Base-by-base conservation (phyloP, 2,329 filamentous ascomycete species). In the Colletotrichum gigasporum region DNA sequence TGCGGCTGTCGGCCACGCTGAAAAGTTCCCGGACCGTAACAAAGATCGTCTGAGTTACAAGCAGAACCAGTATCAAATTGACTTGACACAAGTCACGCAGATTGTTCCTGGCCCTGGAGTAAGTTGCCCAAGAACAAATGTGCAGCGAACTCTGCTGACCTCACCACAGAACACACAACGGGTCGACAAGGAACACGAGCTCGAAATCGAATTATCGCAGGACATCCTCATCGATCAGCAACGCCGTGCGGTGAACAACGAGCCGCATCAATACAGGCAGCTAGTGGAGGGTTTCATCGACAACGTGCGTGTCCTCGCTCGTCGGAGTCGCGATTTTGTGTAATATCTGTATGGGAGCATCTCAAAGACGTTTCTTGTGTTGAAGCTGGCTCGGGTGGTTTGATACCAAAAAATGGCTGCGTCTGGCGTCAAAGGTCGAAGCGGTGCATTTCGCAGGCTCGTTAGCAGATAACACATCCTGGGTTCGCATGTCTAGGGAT, bases 11-110 rank as follows among this genome's bases (percentile, higher is more conserved):
- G 71, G 68, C 55, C 78, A 69, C 68, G 76, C 58, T 69, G 82
- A 72, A 71, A 80, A 72, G 26, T 75, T 77, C 69, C 79, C 84
- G 6, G 90, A 93, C 71, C 88, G 94, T 6, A 89, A 88, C 70
- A 99, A 99, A 77, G 94, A 99, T 76, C 88, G 96, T 16, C 82
- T 99, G 74, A 96, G 92, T 73, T 99, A 99, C 78, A 90, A 85
- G 9, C 96, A 98, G 75, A 85, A 94, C 39, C 89, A 88, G 56
- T 97, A 96, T 74, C 92, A 96, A 74, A 86, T 99, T 70, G 96
- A 99, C 77, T 82, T 99, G 52, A 99, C 96, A 0, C 94, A 97
- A 75, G 96, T 99, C 41, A 91, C 89, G 10, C 84, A 83, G 51
- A 72, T 73, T 5, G 69, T 71, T 28, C 69, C 71, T 24, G 76